A percentile compares a stretch with the other conserved stretches of the same genome.
Conservation (phyloP, 176 grass and related monocot genomes). For the Oryza punctata region DNA sequence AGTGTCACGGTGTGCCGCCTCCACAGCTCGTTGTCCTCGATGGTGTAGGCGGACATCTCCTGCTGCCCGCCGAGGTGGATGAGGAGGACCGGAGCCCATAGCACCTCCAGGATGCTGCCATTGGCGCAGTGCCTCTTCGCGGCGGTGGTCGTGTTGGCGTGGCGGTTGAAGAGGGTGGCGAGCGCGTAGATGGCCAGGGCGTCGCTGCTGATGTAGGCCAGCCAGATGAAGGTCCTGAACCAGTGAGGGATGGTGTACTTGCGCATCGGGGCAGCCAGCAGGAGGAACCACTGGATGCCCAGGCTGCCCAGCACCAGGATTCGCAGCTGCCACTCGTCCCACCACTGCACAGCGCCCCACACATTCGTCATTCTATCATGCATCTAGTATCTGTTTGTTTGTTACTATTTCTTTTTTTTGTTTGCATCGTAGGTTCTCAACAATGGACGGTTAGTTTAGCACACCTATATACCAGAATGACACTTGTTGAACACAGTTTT, state of each 20-base stretch:
- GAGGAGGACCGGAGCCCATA: neutral
- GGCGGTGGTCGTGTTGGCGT: neutral
- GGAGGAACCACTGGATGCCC: neutral
- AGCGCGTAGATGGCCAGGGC: neutral
- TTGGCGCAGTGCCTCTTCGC: no score
- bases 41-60: neutral
- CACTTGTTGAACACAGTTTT: no score
- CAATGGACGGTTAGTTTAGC: no score
- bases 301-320: neutral
- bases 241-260: neutral
- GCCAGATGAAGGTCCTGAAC: neutral
- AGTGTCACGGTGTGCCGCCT: constrained; percentile 1
- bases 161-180: constrained; percentile 36
- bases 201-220: constrained; percentile 17
- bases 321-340: constrained; percentile 30
- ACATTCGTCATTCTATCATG: no score
- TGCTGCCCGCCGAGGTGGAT: neutral
- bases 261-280: neutral
- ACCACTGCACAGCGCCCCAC: neutral
- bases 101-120: neutral
- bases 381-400: no score
- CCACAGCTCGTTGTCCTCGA: constrained; percentile 43
- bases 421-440: no score
- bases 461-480: no score
- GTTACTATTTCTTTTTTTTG: no score